Conservation (phyloP, 2,329 filamentous ascomycete genomes). For the Penicillium expansum region DNA sequence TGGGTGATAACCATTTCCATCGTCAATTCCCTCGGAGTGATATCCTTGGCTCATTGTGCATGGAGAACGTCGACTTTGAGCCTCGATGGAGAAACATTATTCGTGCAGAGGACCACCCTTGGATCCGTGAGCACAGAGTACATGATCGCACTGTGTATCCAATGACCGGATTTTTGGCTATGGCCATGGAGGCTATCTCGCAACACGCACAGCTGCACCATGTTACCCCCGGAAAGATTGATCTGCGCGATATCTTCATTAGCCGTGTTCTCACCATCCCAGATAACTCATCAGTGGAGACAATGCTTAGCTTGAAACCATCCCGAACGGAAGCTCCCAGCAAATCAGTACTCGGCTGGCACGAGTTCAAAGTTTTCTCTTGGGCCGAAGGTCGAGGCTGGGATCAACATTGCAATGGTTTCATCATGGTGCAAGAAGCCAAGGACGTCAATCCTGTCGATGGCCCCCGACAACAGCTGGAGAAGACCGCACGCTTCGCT, state of each 20-base stretch:
- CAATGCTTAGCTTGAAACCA: constrained; percentile 19
- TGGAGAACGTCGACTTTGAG: constrained; percentile 23
- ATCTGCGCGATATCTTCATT: constrained; percentile 23
- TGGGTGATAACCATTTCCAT: constrained; percentile 17
- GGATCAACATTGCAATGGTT: constrained; percentile 25
- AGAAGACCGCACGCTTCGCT: not conserved
- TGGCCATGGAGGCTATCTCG: constrained; percentile 25
- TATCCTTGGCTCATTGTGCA: constrained; percentile 17
- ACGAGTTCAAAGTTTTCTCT: constrained; percentile 26
- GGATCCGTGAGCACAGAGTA: constrained; percentile 23
- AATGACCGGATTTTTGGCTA: constrained; percentile 25
- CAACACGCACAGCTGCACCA: constrained; percentile 23
- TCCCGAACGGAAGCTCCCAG: constrained; percentile 14
- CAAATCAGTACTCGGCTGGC: constrained; percentile 22
- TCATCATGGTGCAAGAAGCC: constrained; percentile 20
- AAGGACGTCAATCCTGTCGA: constrained; percentile 21
- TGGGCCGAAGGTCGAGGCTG: constrained; percentile 23
- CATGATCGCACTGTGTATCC: constrained; percentile 23
- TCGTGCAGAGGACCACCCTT: constrained; percentile 23
- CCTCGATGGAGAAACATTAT: constrained; percentile 26
- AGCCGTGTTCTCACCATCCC: constrained; percentile 21
- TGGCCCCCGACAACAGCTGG: constrained; percentile 8
- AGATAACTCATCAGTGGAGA: constrained; percentile 19
- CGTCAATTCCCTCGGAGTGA: constrained; percentile 18
- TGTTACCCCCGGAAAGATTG: constrained; percentile 17